Evolutionary conservation across 2,329 filamentous ascomycete species (phyloP), one percentile per base, ranked within the genome.

Genomic region (Penicillium sclerotiorum): DNA sequence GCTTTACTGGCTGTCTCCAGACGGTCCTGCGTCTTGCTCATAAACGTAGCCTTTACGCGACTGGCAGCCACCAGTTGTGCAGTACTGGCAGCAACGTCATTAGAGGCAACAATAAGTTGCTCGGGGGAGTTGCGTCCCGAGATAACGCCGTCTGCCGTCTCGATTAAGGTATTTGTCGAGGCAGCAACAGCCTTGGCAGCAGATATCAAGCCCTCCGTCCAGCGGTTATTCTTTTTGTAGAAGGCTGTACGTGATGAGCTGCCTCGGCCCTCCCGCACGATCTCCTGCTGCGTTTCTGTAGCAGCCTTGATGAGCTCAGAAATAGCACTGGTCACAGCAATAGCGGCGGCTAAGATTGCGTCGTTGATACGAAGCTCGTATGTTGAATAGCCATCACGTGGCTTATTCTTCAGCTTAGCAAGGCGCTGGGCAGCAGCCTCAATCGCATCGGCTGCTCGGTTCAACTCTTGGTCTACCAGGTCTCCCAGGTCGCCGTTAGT

Each of bases 171-270:
- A 75, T 96, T 97, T 9, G 94, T 99, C 13, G 91, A 95, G 1
- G 83, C 82, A 3, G 94, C 94, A 15, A 99, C 94, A 1, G 94
- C 94, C 76, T 99, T 99, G 57, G 94, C 93, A 1, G 94, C 94
- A 30, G 90, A 96, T 68, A 99, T 96, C 53, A 99, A 84, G 40
- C 94, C 94, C 68, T 99, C 94, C 0, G 94, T 99, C 94, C 94
- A 99, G 45, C 94, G 85, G 76, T 97, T 99, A 82, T 99, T 96
- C 80, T 97, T 97, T 82, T 97, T 97, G 85, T 99, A 99, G 73
- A 99, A 99, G 20, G 92, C 91, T 2, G 92, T 95, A 50, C 87
- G 84, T 37, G 90, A 95, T 44, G 89, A 90, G 21, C 87, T 88
- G 28, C 94, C 94, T 17, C 89, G 87, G 7, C 94, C 94, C 56